Evolutionary conservation across 352 stramenopile genomes (phyloP), one percentile per base, ranked within the genome.

Genomic region (Lagenidium sp.): DNA sequence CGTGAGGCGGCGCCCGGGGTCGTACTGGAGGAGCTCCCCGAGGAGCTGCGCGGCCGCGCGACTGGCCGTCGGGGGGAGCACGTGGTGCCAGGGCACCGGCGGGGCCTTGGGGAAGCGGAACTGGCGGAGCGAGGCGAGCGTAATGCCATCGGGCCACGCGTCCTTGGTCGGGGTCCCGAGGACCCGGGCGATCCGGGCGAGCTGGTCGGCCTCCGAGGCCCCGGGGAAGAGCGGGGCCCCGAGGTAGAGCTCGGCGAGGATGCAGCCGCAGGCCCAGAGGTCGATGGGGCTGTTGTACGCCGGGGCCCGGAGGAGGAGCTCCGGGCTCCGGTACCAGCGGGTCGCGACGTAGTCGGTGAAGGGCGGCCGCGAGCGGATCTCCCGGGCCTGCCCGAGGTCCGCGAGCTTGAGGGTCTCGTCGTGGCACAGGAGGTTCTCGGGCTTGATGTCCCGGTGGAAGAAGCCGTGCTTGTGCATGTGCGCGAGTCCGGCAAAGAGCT

Each of bases 181-280:
- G n/a, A 97, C 68, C 28, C 76, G 83, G 68, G 80, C 95, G 48
- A 98, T 97, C 24, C 96, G 96, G 54, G 90, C 90, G 21, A 99
- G 82, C 63, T 99, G 88, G 66, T 99, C 95, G 16, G 92, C 82
- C 57, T 99, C 96, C 16, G 67, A 93, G 15, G 65, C 81, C 4
- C 96, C 75, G n/a, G 77, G 65, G 45, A 91, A 94, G 7, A 88
- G 49, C 19, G 74, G 73, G n/a, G 65, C 56, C 30, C 76, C 78
- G 8, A 85, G 44, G 12, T 67, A 80, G 18, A 91, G 68, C 57
- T 94, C 81, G n/a, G 76, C 79, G 55, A 87, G 65, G 42, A 86
- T 88, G 40, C 76, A 93, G 22, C 78, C 79, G 22, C 73, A 87
- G 8, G 81, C 76, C 79, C 81, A 94, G 38, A 94, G 57, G 30